phyloP scores from a whole-genome alignment of 2,329 filamentous ascomycete genomes.

The Grosmannia clavigera region DNA sequence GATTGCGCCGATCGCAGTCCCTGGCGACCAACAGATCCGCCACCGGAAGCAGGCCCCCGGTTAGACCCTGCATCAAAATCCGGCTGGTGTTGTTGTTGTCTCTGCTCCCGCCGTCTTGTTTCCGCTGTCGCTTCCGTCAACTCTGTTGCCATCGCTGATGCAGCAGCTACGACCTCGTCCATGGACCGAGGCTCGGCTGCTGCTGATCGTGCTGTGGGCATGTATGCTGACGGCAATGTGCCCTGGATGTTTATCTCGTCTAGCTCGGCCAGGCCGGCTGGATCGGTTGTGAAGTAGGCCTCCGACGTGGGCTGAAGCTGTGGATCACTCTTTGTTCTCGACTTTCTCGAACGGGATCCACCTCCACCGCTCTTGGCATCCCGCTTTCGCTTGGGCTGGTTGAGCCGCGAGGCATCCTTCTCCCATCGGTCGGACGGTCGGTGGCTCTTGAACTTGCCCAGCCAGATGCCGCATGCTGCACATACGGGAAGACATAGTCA shows the following conservation, averaged over 20 bases:
- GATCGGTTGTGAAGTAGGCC: conserved; percentile 40
- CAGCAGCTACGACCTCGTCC: background rate
- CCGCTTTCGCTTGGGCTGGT: conserved; percentile 38
- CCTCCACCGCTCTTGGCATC: conserved; percentile 26
- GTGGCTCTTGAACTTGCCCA: conserved; percentile 76
- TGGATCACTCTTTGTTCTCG: conserved; percentile 34
- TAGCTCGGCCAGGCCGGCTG: conserved; percentile 32
- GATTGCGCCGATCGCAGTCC: conserved; percentile 37
- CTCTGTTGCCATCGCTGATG: background rate
- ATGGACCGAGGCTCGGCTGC: background rate
- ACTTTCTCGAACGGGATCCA: conserved; percentile 33
- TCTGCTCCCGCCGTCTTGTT: background rate
- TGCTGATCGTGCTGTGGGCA: background rate
- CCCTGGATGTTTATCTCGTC: conserved; percentile 4
- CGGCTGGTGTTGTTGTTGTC: conserved; percentile 2
- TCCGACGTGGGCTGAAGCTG: conserved; percentile 38
- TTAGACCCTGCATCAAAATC: conserved; percentile 22
- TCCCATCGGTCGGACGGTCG: conserved; percentile 78
- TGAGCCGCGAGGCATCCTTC: conserved; percentile 41
- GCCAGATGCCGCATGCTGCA: conserved; percentile 80
- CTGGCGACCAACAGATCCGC: conserved; percentile 19
- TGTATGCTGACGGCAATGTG: no score
- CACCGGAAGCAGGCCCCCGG: conserved; percentile 16
- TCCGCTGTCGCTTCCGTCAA: background rate
- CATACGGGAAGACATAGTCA: background rate